Evolutionary conservation across 495 filamentous ascomycete genomes (phyloP).

Genomic region (Penicillium psychrofluorescens): DNA sequence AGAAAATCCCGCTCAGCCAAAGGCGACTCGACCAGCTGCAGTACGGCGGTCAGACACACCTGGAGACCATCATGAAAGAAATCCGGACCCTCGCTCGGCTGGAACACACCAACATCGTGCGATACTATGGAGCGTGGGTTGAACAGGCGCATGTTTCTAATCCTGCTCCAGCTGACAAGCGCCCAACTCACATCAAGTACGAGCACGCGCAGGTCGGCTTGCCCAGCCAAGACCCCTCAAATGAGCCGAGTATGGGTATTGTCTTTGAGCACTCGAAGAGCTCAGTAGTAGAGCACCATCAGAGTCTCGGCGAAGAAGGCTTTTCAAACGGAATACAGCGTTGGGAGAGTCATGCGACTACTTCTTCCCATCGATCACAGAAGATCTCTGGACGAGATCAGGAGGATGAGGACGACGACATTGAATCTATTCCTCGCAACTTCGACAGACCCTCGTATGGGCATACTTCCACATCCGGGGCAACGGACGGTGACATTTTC

Average conservation of each 20-base stretch:
- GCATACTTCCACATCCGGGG: slow-evolving; percentile 26
- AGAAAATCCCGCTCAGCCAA: slow-evolving; percentile 46
- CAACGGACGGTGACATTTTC: slow-evolving; percentile 39
- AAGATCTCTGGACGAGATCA: slow-evolving; percentile 23
- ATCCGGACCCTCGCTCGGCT: slow-evolving; percentile 47
- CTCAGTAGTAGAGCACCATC: slow-evolving; percentile 5
- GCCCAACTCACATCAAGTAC: slow-evolving; percentile 9
- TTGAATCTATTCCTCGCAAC: slow-evolving; percentile 35
- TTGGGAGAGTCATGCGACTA: slow-evolving; percentile 17
- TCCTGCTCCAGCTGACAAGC: slow-evolving; percentile 8
- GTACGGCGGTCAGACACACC: slow-evolving; percentile 36
- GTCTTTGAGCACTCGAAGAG: slow-evolving; percentile 32
- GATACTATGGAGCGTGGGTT: slow-evolving; percentile 48
- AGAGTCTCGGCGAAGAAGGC: slow-evolving; percentile 15
- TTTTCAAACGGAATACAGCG: slow-evolving; percentile 12
- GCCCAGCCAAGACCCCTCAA: slow-evolving; percentile 7
- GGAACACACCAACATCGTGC: slow-evolving; percentile 47
- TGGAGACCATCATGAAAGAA: slow-evolving; percentile 46
- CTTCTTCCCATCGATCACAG: slow-evolving; percentile 22
- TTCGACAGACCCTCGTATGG: slow-evolving; percentile 22
- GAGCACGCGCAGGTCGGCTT: slow-evolving; percentile 9
- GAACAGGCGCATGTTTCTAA: slow-evolving; percentile 33
- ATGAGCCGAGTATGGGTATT: slow-evolving; percentile 34
- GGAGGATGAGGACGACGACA: slow-evolving; percentile 29
- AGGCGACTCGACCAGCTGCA: slow-evolving; percentile 38